phyloP scores from a whole-genome alignment of 495 filamentous ascomycete species.

The Penicillium simplicissimum region DNA sequence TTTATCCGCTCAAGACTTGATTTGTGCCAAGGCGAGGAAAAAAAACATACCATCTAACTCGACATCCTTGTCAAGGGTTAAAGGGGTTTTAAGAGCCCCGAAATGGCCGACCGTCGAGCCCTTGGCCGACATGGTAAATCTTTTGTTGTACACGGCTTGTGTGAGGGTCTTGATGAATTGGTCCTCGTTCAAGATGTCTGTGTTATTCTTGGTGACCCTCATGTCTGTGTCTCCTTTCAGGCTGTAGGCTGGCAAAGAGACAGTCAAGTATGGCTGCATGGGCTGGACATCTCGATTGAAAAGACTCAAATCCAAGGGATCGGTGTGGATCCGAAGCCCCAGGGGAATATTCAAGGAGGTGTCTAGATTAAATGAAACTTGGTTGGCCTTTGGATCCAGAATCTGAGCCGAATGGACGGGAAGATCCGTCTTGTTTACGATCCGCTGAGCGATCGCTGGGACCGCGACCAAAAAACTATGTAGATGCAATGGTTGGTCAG shows the following conservation, averaged over 20 bases:
- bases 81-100: slow-evolving; percentile 35
- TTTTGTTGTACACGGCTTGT: slow-evolving; percentile 38
- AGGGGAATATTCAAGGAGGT: slow-evolving; percentile 37
- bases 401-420: slow-evolving; percentile 40
- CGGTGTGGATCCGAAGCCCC: slow-evolving; percentile 33
- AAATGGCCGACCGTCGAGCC: slow-evolving; percentile 37
- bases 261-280: slow-evolving; percentile 35
- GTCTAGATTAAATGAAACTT: slow-evolving; percentile 39
- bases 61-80: slow-evolving; percentile 44
- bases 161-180: slow-evolving; percentile 40
- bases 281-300: slow-evolving; percentile 38
- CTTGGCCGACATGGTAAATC: slow-evolving; percentile 37
- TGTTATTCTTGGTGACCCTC: slow-evolving; percentile 34
- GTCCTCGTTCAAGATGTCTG: slow-evolving; percentile 36
- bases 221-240: slow-evolving; percentile 40
- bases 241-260: slow-evolving; percentile 35
- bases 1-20: not conserved
- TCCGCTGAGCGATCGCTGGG: slow-evolving; percentile 44
- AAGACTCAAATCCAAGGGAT: slow-evolving; percentile 36
- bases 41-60: slow-evolving; percentile 27
- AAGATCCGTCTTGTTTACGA: slow-evolving; percentile 42
- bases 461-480: slow-evolving; percentile 33
- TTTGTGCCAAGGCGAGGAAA: not conserved
- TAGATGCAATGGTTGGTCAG: not conserved
- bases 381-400: slow-evolving; percentile 31